Evolutionary conservation across 441 rosid genomes (phyloP).

Genomic region (Brassica balearica): DNA sequence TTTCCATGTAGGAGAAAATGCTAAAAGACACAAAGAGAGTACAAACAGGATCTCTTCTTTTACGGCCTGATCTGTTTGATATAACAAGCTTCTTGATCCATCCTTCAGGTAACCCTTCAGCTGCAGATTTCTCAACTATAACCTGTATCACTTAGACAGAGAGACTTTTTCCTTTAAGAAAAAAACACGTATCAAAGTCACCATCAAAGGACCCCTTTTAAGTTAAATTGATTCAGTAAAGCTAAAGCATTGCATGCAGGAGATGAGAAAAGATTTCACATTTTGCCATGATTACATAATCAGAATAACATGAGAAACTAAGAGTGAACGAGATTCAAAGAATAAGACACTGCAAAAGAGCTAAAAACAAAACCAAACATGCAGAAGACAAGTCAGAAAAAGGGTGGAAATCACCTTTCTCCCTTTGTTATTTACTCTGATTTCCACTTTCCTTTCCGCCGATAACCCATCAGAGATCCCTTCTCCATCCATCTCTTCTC

Average conservation of each 20-base stretch:
- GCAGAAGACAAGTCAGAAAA: conserved; percentile 1
- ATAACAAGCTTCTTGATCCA: conserved; percentile 83
- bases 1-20: conserved; percentile 1
- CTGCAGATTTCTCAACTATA: conserved; percentile 60
- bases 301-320: conserved; percentile 11
- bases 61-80: conserved; percentile 56
- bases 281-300: conserved; percentile 4
- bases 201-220: too few relatives aligned
- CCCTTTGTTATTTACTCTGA: conserved; percentile 63
- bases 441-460: conserved; percentile 60
- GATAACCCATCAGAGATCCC: conserved; percentile 49
- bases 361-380: conserved; percentile 34
- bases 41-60: conserved; percentile 80
- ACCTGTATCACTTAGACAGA: conserved; percentile 58
- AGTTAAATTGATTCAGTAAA: not conserved
- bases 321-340: not conserved
- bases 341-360: conserved; percentile 15
- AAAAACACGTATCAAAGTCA: not conserved
- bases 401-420: conserved; percentile 60
- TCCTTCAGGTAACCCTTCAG: conserved; percentile 85
- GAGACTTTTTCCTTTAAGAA: conserved; percentile 31
- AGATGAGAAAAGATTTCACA: conserved; percentile 19
- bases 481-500: conserved; percentile 46
- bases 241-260: conserved; percentile 38
- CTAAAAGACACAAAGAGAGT: conserved; percentile 29